Evolutionary conservation across 768 basidiomycete genomes (phyloP).

Genomic region (Russula griseocarnosa): DNA sequence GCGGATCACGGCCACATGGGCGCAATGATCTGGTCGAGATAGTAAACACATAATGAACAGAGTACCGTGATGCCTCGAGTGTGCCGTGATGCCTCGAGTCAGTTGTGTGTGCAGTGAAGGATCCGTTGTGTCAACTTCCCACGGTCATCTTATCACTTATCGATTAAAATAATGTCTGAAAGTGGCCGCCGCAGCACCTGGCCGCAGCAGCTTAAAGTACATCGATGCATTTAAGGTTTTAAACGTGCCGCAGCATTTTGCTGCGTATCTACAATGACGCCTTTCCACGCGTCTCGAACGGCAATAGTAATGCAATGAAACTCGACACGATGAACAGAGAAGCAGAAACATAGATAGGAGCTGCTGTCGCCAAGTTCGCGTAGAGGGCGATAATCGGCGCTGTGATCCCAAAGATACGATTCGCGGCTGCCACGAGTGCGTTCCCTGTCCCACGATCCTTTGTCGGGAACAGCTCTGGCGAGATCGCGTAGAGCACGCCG

Average conservation of each 20-base stretch:
- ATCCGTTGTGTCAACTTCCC: neutral
- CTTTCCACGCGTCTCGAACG: conserved; percentile 53
- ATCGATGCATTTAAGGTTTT: neutral
- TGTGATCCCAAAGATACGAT: conserved; percentile 52
- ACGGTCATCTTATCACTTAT: neutral
- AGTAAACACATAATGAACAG: no score
- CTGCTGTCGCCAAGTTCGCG: conserved; percentile 45
- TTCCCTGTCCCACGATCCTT: conserved; percentile 54
- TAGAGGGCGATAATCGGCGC: conserved; percentile 51
- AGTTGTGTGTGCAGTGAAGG: no score
- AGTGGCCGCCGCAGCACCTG: no score
- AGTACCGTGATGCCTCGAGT: no score
- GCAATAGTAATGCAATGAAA: conserved; percentile 46
- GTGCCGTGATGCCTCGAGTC: no score
- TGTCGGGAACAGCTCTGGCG: conserved; percentile 53
- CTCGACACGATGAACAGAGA: conserved; percentile 50
- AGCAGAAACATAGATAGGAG: conserved; percentile 55
- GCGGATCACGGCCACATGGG: no score
- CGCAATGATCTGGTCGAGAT: no score
- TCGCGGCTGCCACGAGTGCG: conserved; percentile 46
- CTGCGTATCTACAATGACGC: conserved; percentile 41
- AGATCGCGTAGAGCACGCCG: conserved; percentile 41
- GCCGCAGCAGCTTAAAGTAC: neutral
- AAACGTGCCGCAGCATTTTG: neutral
- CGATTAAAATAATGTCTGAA: no score